Base-by-base conservation (phyloP, 1,284 basidiomycete species). In the Moniliophthora roreri region DNA sequence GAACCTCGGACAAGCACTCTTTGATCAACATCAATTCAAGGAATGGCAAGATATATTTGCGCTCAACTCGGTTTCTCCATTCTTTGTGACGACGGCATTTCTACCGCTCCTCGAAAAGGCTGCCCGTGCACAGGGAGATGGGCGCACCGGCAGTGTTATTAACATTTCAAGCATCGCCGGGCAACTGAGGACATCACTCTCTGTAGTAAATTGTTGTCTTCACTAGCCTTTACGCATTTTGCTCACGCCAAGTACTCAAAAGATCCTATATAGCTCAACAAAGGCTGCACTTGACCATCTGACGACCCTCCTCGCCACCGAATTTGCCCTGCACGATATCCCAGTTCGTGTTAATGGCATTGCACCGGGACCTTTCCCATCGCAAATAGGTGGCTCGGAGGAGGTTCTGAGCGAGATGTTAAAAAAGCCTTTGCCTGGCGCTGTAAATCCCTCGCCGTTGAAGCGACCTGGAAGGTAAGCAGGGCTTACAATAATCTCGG, bases 211-310 rank as follows among this genome's bases (percentile, higher is more conserved):
- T n/a, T n/a, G n/a, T 60, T 57, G 28, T 60, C 61, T 3, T 60
- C 55, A n/a, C 55, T 69, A 13, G 60, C 69, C 49, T 66, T 62
- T 37, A 63, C 62, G 28, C 56, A 52, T 7, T 45, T 54, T 28
- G 7, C 50, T 28, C 24, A 44, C 21, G 6, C 23, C 4, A 44
- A 44, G 15, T 44, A 40, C 28, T 32, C 28, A 32, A n/a, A n/a
- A n/a, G 41, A 7, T 44, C 7, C 16, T 20, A 23, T 44, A 44
- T 23, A 20, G 41, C 13, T 18, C 41, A 23, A 20, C 41, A 10
- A 44, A 44, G 21, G 41, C 41, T 20, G 41, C 41, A 18, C 20
- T 44, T 4, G 41, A 44, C 20, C 21, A 23, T 16, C 41, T 44
- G 6, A 44, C 41, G 11, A 44, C 3, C 7, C 11, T 23, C 6